Base-by-base conservation (phyloP, 2,329 filamentous ascomycete species). In the Knufia fluminis region DNA sequence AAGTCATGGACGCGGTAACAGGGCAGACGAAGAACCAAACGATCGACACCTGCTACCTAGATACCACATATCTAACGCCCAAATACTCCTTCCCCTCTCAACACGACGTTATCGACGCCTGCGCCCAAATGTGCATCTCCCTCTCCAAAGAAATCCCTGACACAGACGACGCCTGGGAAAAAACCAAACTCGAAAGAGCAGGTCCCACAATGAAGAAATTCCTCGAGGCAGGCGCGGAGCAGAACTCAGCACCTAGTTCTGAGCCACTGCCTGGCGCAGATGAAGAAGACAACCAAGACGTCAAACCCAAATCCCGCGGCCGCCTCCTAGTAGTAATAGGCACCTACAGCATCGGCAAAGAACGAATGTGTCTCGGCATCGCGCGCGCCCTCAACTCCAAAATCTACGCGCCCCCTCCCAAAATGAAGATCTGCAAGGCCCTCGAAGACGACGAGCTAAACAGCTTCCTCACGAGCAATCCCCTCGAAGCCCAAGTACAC, bases 321-420 rank as follows among this genome's bases (percentile, higher is more conserved):
- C 82, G 88, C 3, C 75, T 98, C 2, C 77, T 98, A 0, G 86
- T 98, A 3, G 80, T 98, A 4, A 94, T 95, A 53, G 92, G 92
- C 39, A 98, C 92, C 0, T 98, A 98, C 68, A 94, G 86, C 59
- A 98, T 98, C 60, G 92, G 92, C 62, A 98, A 98, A 68, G 92
- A 98, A 66, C 84, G 90, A 35, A 90, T 98, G 57, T 97, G 91
- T 64, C 75, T 95, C 26, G 90, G 88, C 38, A 94, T 98, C 55
- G 92, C 92, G 3, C 80, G 83, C 59, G 90, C 90, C 0, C 74
- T 98, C 2, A 74, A 81, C 33, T 86, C 83, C 58, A 95, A 94
- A 62, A 97, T 98, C 54, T 98, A 85, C 62, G 91, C 91, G 0
- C 80, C 87, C 1, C 73, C 88, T 0, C 74, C 77, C 47, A 98